Conservation (phyloP, 305 asterid genomes). For the Ilex paraguariensis region DNA sequence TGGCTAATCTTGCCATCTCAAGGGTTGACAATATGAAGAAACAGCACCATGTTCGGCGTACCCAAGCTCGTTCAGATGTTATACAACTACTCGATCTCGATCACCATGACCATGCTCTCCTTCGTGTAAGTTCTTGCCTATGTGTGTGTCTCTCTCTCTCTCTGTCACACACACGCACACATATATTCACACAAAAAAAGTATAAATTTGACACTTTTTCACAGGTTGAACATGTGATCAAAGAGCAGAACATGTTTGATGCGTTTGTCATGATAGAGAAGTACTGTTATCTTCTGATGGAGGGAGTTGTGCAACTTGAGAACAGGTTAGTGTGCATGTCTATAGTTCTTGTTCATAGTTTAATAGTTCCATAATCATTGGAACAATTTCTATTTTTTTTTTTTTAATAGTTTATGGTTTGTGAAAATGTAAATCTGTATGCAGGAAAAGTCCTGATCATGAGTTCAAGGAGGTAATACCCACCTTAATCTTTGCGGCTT, state of each 20-base stretch:
- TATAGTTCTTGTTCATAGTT: neutral
- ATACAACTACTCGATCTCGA: too few species aligned
- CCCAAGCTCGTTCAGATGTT: too few species aligned
- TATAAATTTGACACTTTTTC: too few species aligned
- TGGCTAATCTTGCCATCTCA: too few species aligned
- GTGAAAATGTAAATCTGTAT: neutral
- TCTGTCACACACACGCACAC: too few species aligned
- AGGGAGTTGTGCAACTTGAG: slow-evolving; percentile 11
- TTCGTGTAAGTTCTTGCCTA: too few species aligned
- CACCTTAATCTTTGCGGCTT: too few species aligned
- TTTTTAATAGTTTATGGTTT: neutral
- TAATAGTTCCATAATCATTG: neutral
- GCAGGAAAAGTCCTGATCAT: slow-evolving; percentile 35
- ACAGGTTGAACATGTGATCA: slow-evolving; percentile 31
- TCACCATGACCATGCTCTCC: too few species aligned
- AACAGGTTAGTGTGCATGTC: slow-evolving; percentile 19
- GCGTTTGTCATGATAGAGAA: slow-evolving; percentile 31
- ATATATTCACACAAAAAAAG: too few species aligned
- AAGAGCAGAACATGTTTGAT: slow-evolving; percentile 39
- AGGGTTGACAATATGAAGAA: too few species aligned
- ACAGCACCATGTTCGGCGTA: too few species aligned
- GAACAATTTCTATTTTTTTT: neutral
- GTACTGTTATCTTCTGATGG: slow-evolving; percentile 26
- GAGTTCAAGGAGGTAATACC: slow-evolving; percentile 37
- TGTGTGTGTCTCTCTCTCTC: too few species aligned